Evolutionary conservation across 257 asterid species (phyloP), one percentile per base, ranked within the genome.

Genomic region (Solanum paucissectum): DNA sequence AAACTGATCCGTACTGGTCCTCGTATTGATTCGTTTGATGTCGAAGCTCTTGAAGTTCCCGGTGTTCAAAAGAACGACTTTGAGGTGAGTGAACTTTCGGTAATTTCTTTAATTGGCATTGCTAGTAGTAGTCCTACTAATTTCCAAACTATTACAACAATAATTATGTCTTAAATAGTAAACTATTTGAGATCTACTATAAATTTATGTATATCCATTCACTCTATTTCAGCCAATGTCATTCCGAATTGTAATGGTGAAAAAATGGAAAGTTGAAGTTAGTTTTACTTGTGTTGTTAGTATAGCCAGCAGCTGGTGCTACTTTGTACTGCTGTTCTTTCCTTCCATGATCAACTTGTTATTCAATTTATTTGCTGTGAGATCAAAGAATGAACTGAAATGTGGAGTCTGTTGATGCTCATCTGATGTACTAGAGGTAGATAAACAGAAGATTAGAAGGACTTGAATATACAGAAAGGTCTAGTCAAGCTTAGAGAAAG

Each of bases 1-100:
- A 92, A 94, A 91, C 91, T 98, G 92, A 96, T 96, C 88, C 98
- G 99, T 71, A 96, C 99, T 20, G 99, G 99, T 3, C 99, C 99
- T 23, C 92, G 95, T 88, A 91, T 98, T 87, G 99, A 98, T 92
- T 98, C 99, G 9, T 98, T 98, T 86, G 99, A 96, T 87, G 98
- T 94, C 32, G 99, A 98, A 83, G 98, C 98, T 40, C 98, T 96
- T 37, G 99, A 98, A 91, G 94, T 98, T 68, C 99, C 99, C 33
- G 97, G 98, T 8, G 98, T 96, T 44, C 95, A 92, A 9, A 92
- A 93, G 87, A 94, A 91, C 87, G 95, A 94, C 66, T 94, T 91
- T 90, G 98, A 98, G 97, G 99, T 97, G 27, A 37, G 99, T 97
- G 33, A n/a, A n/a, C 13, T 64, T 38, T 69, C 27, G n/a, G 36